Evolutionary conservation across 306 rosid genomes (phyloP).

Genomic region (Glycine latifolia): DNA sequence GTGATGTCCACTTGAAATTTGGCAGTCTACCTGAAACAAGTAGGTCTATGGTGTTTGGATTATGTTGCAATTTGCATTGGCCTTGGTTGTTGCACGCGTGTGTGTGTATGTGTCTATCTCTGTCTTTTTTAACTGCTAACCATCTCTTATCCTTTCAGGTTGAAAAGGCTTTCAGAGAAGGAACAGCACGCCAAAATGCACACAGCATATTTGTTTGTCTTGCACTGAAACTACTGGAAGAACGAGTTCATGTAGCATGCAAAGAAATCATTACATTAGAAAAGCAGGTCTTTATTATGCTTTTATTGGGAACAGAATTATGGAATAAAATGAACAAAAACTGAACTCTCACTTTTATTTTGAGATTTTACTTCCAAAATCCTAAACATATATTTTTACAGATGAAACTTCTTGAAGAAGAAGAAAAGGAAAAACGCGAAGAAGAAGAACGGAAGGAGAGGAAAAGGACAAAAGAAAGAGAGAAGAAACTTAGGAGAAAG

Average conservation of each 20-base stretch:
- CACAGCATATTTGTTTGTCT: conserved; percentile 98
- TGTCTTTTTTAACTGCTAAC: conserved; percentile 45
- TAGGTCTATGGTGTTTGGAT: conserved; percentile 3
- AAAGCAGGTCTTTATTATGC: conserved; percentile 79
- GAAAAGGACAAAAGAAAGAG: conserved; percentile 88
- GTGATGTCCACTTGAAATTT: neutral
- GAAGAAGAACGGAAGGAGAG: conserved; percentile 99
- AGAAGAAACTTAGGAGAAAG: conserved; percentile 91
- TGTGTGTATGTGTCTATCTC: neutral
- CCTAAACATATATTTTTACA: conserved; percentile 51
- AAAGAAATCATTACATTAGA: conserved; percentile 94
- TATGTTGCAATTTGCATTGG: conserved; percentile 19
- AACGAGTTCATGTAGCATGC: conserved; percentile 94
- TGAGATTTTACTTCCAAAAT: conserved; percentile 42
- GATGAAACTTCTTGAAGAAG: conserved; percentile 99
- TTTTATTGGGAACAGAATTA: conserved; percentile 28
- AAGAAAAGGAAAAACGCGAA: conserved; percentile 98
- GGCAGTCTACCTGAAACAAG: neutral
- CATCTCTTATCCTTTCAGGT: conserved; percentile 67
- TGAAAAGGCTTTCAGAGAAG: conserved; percentile 99
- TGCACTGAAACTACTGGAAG: conserved; percentile 93
- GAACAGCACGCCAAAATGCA: conserved; percentile 99
- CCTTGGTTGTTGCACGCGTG: neutral
- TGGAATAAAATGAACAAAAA: conserved; percentile 4
- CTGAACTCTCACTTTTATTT: conserved; percentile 29